A percentile compares a stretch with the other conserved stretches of the same genome.
phyloP scores from a whole-genome alignment of 176 grass and related monocot genomes.

The Triticum dicoccoides region DNA sequence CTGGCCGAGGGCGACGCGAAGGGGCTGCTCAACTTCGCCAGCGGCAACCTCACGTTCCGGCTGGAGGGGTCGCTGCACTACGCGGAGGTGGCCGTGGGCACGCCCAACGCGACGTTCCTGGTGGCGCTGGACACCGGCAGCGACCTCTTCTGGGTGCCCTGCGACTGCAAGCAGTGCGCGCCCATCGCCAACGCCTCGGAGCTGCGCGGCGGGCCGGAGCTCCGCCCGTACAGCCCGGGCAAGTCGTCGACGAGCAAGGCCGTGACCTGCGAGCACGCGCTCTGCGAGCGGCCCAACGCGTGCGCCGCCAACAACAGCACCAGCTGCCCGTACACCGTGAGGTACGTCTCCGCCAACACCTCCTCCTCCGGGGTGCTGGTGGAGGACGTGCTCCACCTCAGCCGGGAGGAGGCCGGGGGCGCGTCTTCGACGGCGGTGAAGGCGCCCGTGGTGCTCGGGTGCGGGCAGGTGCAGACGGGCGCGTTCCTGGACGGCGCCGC shows the following conservation, averaged over 20 bases:
- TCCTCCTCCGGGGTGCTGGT: constrained; percentile 75
- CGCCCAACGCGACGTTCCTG: constrained; percentile 79
- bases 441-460: constrained; percentile 70
- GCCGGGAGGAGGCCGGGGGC: constrained; percentile 15
- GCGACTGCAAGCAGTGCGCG: constrained; percentile 83
- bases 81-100: constrained; percentile 65
- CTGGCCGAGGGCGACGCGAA: constrained; percentile 39
- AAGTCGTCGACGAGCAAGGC: constrained; percentile 70
- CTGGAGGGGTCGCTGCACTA: constrained; percentile 47
- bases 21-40: constrained; percentile 43
- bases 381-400: constrained; percentile 65
- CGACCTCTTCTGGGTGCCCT: constrained; percentile 93
- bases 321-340: constrained; percentile 53
- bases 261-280: constrained; percentile 43
- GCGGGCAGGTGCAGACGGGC: constrained; percentile 74
- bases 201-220: neutral
- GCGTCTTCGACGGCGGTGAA: neutral
- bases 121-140: constrained; percentile 94
- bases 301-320: constrained; percentile 40
- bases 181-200: neutral
- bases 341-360: constrained; percentile 48
- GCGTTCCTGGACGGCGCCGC: constrained; percentile 20
- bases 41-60: constrained; percentile 46
- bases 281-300: constrained; percentile 45
- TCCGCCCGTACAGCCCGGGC: constrained; percentile 50